Base-by-base conservation (phyloP, 2,329 filamentous ascomycete species). In the Calycina herbarum region DNA sequence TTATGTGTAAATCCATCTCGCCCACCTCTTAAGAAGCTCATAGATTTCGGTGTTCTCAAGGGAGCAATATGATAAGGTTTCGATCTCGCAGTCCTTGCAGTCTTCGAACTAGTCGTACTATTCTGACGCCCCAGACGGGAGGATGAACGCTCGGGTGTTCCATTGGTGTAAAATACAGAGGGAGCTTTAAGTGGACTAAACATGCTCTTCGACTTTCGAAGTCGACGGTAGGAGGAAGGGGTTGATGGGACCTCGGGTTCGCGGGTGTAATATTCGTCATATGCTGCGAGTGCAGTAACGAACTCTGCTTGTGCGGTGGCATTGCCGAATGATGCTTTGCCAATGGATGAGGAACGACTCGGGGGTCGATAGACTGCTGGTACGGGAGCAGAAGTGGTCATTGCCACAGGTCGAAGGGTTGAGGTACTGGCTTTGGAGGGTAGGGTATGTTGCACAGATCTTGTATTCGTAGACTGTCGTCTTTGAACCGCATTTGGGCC, bases 151-250 rank as follows among this genome's bases (percentile, higher is more conserved):
- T 70, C 66, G 5, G 73, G 72, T 2, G 68, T 74, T 11, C 71
- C 73, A 64, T 76, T 76, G 17, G 70, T 73, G 57, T 74, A 75
- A 48, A 71, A 72, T 10, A 75, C 67, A 59, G 62, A 70, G 5
- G 74, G 69, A 5, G 60, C 60, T 68, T 60, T 73, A 27, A 11
- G 67, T 67, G 54, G 77, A 68, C 63, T 79, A 67, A 84, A 80
- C 82, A 86, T 83, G 0, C 86, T 88, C 65, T 78, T 82, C 1
- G 85, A 85, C 70, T 82, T 85, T 56, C 83, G 83, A 54, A 87
- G 74, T 33, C 78, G 80, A 58, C 81, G 79, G 69, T 80, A 83
- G 0, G 83, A 83, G 1, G 80, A 81, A 15, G 81, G 79, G 35
- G 78, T 77, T 2, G 83, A 83, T 1, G 78, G 79, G 38, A 80